Percentiles rank a stretch among this genome's conserved stretches.
phyloP scores from a whole-genome alignment of 2,329 filamentous ascomycete genomes.

The Arthrinium phaeospermum region DNA sequence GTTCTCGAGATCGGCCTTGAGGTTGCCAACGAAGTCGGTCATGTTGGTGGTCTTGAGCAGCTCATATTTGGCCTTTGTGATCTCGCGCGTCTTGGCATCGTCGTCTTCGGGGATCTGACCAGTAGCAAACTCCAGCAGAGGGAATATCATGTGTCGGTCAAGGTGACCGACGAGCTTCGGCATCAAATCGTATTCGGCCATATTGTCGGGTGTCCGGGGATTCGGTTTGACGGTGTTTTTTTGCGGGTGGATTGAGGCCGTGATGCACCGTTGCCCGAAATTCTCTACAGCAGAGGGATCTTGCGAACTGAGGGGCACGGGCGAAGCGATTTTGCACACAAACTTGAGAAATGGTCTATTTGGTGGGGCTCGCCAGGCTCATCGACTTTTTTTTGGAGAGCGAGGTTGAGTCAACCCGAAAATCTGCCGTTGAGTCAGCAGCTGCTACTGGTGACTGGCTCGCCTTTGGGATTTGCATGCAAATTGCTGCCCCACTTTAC shows the following conservation, averaged over 20 bases:
- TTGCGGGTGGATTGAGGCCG: conserved; percentile 1
- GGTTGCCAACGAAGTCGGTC: conserved; percentile 93
- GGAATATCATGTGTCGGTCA: conserved; percentile 95
- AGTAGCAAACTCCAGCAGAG: conserved; percentile 89
- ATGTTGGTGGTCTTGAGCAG: conserved; percentile 98
- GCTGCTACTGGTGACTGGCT: background rate
- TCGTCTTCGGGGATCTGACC: conserved; percentile 80
- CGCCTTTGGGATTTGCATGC: background rate
- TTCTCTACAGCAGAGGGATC: background rate
- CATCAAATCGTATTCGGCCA: conserved; percentile 79
- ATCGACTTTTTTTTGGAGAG: background rate
- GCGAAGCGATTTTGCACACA: conserved; percentile 17
- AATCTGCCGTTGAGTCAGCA: conserved; percentile 14
- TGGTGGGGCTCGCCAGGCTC: conserved; percentile 12
- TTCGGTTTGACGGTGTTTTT: conserved; percentile 39
- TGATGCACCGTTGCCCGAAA: conserved; percentile 12
- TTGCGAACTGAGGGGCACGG: conserved; percentile 15
- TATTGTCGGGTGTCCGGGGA: conserved; percentile 48
- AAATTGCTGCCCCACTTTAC: background rate
- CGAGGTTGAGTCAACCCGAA: background rate
- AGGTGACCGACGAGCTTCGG: conserved; percentile 90
- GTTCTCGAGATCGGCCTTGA: conserved; percentile 88
- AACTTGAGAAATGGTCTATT: conserved; percentile 15
- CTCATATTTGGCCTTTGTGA: conserved; percentile 87
- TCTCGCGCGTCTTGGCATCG: conserved; percentile 65